Conservation (phyloP, 768 basidiomycete species). For the Rubroboletus satanas region DNA sequence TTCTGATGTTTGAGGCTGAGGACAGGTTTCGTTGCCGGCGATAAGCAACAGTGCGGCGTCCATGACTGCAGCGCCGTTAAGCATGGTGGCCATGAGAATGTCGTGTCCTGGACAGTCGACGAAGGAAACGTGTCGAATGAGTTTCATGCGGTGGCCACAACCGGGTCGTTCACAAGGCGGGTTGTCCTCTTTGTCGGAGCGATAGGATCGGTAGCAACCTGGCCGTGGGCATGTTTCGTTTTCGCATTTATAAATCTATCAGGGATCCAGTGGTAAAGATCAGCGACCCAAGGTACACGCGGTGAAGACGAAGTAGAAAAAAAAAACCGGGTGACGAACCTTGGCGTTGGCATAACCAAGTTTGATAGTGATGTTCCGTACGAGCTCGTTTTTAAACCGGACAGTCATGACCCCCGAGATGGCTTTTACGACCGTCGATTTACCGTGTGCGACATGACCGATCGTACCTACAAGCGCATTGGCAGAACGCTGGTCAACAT, state of each 20-base stretch:
- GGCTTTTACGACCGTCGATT: constrained; percentile 96
- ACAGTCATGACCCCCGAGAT: constrained; percentile 99
- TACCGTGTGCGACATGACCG: constrained; percentile 97
- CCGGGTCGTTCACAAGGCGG: constrained; percentile 93
- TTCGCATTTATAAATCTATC: constrained; percentile 96
- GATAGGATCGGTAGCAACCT: constrained; percentile 91
- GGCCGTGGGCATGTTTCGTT: constrained; percentile 91
- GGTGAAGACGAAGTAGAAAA: background rate
- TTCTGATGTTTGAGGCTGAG: constrained; percentile 98
- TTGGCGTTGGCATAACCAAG: constrained; percentile 99
- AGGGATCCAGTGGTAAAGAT: constrained; percentile 6
- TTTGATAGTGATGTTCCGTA: constrained; percentile 99
- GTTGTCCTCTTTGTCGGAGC: constrained; percentile 88
- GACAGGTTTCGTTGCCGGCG: constrained; percentile 98
- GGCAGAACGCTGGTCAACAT: constrained; percentile 7
- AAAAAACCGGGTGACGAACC: constrained; percentile 44
- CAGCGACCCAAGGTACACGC: background rate
- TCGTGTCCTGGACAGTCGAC: constrained; percentile 98
- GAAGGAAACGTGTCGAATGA: constrained; percentile 95
- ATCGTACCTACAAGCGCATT: constrained; percentile 71
- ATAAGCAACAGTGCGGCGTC: constrained; percentile 94
- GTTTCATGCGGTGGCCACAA: constrained; percentile 85
- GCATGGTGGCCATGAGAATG: constrained; percentile 99
- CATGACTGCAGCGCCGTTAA: constrained; percentile 99
- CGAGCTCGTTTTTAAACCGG: constrained; percentile 98